Percentiles rank a stretch among this genome's conserved stretches.
phyloP scores from a whole-genome alignment of 768 basidiomycete species.

The Tricholoma sp. region DNA sequence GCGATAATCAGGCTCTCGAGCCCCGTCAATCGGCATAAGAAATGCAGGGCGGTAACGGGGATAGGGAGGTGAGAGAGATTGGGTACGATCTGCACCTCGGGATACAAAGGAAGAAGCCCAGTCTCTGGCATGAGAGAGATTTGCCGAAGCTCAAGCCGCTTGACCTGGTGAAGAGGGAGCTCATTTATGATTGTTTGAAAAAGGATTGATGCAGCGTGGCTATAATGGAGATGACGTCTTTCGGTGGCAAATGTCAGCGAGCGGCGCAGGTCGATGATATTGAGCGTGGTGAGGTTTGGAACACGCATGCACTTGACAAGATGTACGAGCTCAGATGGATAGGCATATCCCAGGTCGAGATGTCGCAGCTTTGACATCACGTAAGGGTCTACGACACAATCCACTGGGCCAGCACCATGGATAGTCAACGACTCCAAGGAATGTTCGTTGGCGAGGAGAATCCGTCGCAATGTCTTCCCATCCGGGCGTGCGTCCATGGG shows the following conservation, averaged over 20 bases:
- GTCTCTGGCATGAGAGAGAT: neutral
- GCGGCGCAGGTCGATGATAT: neutral
- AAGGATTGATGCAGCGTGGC: neutral
- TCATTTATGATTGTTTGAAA: neutral
- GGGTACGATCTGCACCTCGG: neutral
- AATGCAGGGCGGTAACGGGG: neutral
- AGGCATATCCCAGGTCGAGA: conserved; percentile 1
- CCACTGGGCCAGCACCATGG: neutral
- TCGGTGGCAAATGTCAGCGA: neutral
- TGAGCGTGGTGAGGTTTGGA: neutral
- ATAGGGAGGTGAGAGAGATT: neutral
- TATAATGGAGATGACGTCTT: neutral
- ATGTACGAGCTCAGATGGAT: neutral
- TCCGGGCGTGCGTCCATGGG: neutral
- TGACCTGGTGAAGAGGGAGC: neutral
- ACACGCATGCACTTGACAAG: neutral
- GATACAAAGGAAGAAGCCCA: neutral
- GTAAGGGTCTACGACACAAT: neutral
- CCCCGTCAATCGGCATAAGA: conserved; percentile 3
- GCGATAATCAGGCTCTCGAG: neutral
- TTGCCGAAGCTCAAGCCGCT: neutral
- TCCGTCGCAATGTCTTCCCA: neutral
- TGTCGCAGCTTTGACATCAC: neutral
- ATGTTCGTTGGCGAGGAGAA: conserved; percentile 7
- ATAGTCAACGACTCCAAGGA: conserved; percentile 4